Evolutionary conservation across 139 green algal species (phyloP).

Genomic region (Limnomonas spitsbergensis): DNA sequence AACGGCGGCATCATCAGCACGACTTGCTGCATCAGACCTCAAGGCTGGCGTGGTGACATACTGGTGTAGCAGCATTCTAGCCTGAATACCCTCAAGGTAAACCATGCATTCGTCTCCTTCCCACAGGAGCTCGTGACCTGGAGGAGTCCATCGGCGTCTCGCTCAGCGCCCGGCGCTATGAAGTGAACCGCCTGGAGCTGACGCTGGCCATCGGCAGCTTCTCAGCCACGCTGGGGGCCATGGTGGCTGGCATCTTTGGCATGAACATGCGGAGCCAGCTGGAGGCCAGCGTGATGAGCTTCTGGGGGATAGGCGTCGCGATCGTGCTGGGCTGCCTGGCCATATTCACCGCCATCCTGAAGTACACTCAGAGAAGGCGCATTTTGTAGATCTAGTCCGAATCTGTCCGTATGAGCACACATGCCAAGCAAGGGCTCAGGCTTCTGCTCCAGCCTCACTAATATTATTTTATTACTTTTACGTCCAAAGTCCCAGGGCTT

Average conservation of each 20-base stretch:
- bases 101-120: too few relatives aligned
- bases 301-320: slow-evolving; percentile 73
- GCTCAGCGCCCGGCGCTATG: slow-evolving; percentile 69
- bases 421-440: too few relatives aligned
- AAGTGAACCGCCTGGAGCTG: slow-evolving; percentile 90
- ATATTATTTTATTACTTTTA: too few relatives aligned
- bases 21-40: too few relatives aligned
- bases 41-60: too few relatives aligned
- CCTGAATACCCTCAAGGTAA: too few relatives aligned
- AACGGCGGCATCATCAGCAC: too few relatives aligned
- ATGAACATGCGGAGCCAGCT: slow-evolving; percentile 82
- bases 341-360: slow-evolving; percentile 71
- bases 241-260: slow-evolving; percentile 87
- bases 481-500: too few relatives aligned
- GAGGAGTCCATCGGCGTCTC: slow-evolving; percentile 89
- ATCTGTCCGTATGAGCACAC: too few relatives aligned
- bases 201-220: slow-evolving; percentile 86
- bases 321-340: slow-evolving; percentile 74
- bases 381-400: too few relatives aligned
- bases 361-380: slow-evolving; percentile 70
- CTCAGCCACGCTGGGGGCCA: slow-evolving; percentile 80
- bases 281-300: slow-evolving; percentile 76
- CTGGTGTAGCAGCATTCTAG: too few relatives aligned
- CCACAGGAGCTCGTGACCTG: slow-evolving; percentile 82
- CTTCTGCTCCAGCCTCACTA: too few relatives aligned